Base-by-base conservation (phyloP, 2,329 filamentous ascomycete species). In the Colletotrichum echinochloae region DNA sequence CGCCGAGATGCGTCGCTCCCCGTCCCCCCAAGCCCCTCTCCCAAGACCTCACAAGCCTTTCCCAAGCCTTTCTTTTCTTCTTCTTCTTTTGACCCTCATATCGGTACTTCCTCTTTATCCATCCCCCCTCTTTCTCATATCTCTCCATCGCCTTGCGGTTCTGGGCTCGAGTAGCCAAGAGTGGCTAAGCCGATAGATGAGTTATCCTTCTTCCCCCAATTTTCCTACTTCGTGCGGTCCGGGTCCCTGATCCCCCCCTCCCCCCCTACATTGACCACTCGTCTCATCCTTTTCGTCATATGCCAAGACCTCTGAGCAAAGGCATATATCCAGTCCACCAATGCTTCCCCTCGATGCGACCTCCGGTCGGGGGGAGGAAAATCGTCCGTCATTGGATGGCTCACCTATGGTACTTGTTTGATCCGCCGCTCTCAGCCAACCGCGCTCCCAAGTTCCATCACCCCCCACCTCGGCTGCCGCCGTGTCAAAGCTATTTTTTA, bases 401-500 rank as follows among this genome's bases (percentile, higher is more conserved):
- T 26, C 33, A 16, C 23, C 14, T 9, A n/a, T 39, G n/a, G 11
- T 55, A 12, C 52, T 26, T 39, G 33, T 55, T n/a, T 37, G 35
- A 37, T 9, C 33, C 14, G 33, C 8, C 52, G 8, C 35, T 33
- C 44, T 46, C 20, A 23, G 12, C 20, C 44, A 23, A 33, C 20
- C 9, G 20, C 5, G 7, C 18, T 28, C 49, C 51, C 33, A 12
- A 14, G 28, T 23, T 55, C n/a, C 2, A 35, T n/a, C 23, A 41
- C 14, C 14, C 1, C 41, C 41, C 7, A 16, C 52, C 12, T 33
- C 2, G 8, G 9, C 18, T 9, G 7, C 18, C 28, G 26, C 20
- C 33, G 52, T 55, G 33, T 37, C 52, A 37, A 26, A 35, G 52
- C 52, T 55, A 39, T 55, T 37, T 55, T 55, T 9, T 23, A 46